Conservation (phyloP, 805 yeast genomes). For the Metschnikowia chrysomelidarum region DNA sequence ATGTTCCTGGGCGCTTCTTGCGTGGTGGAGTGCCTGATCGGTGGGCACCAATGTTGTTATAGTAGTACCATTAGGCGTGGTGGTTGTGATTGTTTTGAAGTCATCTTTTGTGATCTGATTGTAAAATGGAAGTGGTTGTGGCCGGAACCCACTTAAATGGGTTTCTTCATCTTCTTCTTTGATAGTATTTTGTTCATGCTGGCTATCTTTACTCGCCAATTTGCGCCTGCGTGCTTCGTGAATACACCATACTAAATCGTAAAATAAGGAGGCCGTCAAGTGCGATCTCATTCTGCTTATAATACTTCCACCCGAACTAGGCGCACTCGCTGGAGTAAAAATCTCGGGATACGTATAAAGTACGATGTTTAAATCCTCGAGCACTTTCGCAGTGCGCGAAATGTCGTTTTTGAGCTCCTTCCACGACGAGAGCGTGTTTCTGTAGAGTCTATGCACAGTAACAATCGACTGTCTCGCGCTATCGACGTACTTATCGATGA, state of each 20-base stretch:
- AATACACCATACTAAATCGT: slow-evolving; percentile 90
- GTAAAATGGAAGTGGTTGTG: slow-evolving; percentile 82
- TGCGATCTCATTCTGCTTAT: slow-evolving; percentile 90
- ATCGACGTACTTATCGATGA: slow-evolving; percentile 73
- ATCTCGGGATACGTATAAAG: slow-evolving; percentile 84
- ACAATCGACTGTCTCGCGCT: slow-evolving; percentile 92
- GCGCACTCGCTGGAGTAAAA: slow-evolving; percentile 40
- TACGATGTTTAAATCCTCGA: slow-evolving; percentile 85
- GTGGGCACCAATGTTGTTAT: slow-evolving; percentile 88
- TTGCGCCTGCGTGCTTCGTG: slow-evolving; percentile 87
- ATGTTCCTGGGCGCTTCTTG: slow-evolving; percentile 57
- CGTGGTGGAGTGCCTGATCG: slow-evolving; percentile 65
- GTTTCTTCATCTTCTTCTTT: slow-evolving; percentile 4
- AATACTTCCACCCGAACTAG: slow-evolving; percentile 41
- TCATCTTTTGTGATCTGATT: slow-evolving; percentile 88
- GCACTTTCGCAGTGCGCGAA: slow-evolving; percentile 84
- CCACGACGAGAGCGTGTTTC: slow-evolving; percentile 92
- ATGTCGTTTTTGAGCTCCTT: slow-evolving; percentile 86
- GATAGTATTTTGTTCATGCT: slow-evolving; percentile 8
- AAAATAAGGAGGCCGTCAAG: slow-evolving; percentile 84
- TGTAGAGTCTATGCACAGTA: slow-evolving; percentile 81
- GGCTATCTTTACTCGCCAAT: slow-evolving; percentile 30
- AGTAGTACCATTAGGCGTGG: slow-evolving; percentile 91
- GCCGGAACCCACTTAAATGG: slow-evolving; percentile 27
- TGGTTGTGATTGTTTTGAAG: slow-evolving; percentile 78